phyloP scores from a whole-genome alignment of 2,329 filamentous ascomycete species.

The Sclerotinia spermophila region DNA sequence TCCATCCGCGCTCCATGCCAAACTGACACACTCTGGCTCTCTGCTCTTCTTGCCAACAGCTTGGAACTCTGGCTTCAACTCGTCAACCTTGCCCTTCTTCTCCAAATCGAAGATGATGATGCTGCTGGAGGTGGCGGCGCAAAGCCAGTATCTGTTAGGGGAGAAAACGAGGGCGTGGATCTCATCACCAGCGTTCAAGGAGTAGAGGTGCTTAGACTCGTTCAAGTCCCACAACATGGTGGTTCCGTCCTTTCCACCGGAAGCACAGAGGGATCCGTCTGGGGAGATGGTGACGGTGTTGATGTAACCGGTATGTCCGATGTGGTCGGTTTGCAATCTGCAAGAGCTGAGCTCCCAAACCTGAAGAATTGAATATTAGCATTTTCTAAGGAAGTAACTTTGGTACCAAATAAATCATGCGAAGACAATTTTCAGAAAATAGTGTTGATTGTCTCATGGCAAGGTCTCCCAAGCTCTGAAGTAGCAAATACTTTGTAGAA shows the following conservation, averaged over 20 bases:
- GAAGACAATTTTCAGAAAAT: constrained; percentile 65
- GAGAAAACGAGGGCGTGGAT: constrained; percentile 99
- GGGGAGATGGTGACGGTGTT: constrained; percentile 99
- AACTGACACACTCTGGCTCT: constrained; percentile 94
- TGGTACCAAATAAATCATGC: constrained; percentile 25
- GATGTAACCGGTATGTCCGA: constrained; percentile 99
- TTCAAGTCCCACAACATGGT: constrained; percentile 99
- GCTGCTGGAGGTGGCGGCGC: constrained; percentile 92
- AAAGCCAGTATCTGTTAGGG: constrained; percentile 99
- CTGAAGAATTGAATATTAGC: constrained; percentile 46
- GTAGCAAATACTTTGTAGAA: constrained; percentile 99
- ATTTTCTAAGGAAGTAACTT: constrained; percentile 6
- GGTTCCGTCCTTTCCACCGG: constrained; percentile 98
- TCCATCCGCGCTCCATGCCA: constrained; percentile 97
- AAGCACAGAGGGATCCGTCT: constrained; percentile 97
- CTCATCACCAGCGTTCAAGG: constrained; percentile 97
- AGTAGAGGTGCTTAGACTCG: constrained; percentile 99
- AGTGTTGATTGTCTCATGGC: constrained; percentile 99
- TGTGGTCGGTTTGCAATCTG: constrained; percentile 99
- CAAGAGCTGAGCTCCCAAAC: constrained; percentile 99
- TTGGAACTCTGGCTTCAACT: constrained; percentile 98
- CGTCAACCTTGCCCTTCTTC: constrained; percentile 99
- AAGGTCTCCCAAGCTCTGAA: constrained; percentile 84
- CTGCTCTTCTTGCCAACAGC: constrained; percentile 98
- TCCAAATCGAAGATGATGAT: constrained; percentile 99